Percentiles rank a stretch among this genome's conserved stretches.
Conservation (phyloP, 1,284 basidiomycete species). For the Pseudozyma sp. region DNA sequence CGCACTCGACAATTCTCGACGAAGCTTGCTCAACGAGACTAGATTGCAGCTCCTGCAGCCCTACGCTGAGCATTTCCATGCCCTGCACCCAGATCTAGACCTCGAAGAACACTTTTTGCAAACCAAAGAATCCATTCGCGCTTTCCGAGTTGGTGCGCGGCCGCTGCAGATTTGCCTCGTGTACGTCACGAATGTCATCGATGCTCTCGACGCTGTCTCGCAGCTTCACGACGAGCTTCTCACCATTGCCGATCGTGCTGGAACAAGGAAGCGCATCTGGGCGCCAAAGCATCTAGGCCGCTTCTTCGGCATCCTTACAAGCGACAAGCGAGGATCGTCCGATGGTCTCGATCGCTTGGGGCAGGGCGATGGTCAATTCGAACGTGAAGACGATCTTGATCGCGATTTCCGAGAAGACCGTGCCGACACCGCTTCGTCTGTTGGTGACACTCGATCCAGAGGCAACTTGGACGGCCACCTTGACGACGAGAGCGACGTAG, state of each 20-base stretch:
- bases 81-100: conserved; percentile 36
- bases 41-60: conserved; percentile 73
- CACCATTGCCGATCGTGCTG: conserved; percentile 70
- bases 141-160: conserved; percentile 64
- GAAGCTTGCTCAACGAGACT: conserved; percentile 68
- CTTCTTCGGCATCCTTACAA: conserved; percentile 66
- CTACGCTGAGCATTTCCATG: conserved; percentile 55
- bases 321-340: conserved; percentile 33
- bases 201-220: conserved; percentile 71
- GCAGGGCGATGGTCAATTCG: conserved; percentile 23
- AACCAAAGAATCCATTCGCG: conserved; percentile 25
- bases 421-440: conserved; percentile 14
- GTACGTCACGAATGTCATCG: conserved; percentile 72
- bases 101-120: conserved; percentile 38
- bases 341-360: conserved; percentile 38
- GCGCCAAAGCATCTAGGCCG: conserved; percentile 72
- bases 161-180: conserved; percentile 73
- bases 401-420: conserved; percentile 36
- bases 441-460: background rate
- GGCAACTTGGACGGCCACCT: conserved; percentile 14
- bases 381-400: conserved; percentile 43
- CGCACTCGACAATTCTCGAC: conserved; percentile 31
- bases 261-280: conserved; percentile 71
- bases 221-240: conserved; percentile 72
- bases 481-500: conserved; percentile 19